Evolutionary conservation across 495 filamentous ascomycete species (phyloP).

Genomic region (Tuber aestivum): DNA sequence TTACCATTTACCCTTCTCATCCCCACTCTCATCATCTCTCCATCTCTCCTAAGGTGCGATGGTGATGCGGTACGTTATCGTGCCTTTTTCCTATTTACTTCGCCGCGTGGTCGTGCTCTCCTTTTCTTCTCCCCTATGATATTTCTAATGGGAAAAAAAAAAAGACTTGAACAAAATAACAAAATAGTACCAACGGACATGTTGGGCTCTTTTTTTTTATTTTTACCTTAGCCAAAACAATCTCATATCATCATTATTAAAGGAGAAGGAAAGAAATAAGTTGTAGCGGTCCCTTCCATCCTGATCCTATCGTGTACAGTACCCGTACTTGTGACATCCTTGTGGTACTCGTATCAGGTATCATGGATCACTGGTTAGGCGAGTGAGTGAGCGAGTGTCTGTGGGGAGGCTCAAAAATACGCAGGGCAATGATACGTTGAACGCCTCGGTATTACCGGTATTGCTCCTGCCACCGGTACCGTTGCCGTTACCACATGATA

Average conservation of each 20-base stretch:
- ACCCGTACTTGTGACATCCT: too few species aligned
- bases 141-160: background rate
- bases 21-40: background rate
- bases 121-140: constrained; percentile 6
- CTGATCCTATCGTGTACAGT: background rate
- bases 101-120: constrained; percentile 16
- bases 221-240: background rate
- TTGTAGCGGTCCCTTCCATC: background rate
- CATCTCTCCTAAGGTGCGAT: background rate
- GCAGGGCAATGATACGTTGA: background rate
- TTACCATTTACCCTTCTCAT: background rate
- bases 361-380: background rate
- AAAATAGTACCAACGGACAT: background rate
- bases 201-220: too few species aligned
- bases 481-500: too few species aligned
- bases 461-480: too few species aligned
- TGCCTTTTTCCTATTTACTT: constrained; percentile 1
- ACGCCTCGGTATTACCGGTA: background rate
- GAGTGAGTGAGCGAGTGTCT: background rate
- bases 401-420: background rate
- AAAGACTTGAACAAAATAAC: background rate
- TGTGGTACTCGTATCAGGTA: too few species aligned
- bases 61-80: background rate
- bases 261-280: background rate
- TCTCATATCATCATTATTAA: background rate